Base-by-base conservation (phyloP, 306 rosid genomes). In the Trifolium pratense region DNA sequence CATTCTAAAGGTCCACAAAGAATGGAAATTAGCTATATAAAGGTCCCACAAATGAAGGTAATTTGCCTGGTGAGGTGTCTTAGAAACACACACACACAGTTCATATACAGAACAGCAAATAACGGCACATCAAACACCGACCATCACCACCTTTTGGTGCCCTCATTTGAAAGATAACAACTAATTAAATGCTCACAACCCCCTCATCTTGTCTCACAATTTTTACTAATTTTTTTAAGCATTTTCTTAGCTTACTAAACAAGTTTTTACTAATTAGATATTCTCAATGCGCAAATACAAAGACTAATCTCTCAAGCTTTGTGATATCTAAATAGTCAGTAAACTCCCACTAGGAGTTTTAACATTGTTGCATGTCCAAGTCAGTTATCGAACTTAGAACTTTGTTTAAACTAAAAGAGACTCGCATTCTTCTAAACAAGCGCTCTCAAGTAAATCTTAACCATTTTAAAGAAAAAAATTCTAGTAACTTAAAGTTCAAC, bases 161-260 rank as follows among this genome's bases (percentile, higher is more conserved):
- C 78, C 75, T 51, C n/a, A 16, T 34, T 40, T 32, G 12, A 39
- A 56, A 66, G 79, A 53, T 36, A 13, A n/a, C 59, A 64, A 59
- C 77, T 53, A 53, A 78, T 57, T 73, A 42, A 76, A 79, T 82
- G 84, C 74, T 71, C 78, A 75, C 81, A 53, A 42, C 72, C 68
- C 67, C 45, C 61, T 66, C 68, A 51, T 49, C 60, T 17, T 20
- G 25, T 70, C 78, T 37, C 29, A 55, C 64, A 14, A 31, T 36
- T 31, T 34, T 62, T 74, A 17, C 34, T 43, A 17, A 11, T 74
- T 5, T 48, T 3, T 49, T 56, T 68, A 70, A 23, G 15, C 70
- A 37, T 46, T 17, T 43, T 26, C 52, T 78, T 59, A 32, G 49
- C 39, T 17, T 40, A 17, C 17, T 34, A 56, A 70, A 16, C 39